Base-by-base conservation (phyloP, 2,329 filamentous ascomycete genomes). In the Ascochyta rabiei region DNA sequence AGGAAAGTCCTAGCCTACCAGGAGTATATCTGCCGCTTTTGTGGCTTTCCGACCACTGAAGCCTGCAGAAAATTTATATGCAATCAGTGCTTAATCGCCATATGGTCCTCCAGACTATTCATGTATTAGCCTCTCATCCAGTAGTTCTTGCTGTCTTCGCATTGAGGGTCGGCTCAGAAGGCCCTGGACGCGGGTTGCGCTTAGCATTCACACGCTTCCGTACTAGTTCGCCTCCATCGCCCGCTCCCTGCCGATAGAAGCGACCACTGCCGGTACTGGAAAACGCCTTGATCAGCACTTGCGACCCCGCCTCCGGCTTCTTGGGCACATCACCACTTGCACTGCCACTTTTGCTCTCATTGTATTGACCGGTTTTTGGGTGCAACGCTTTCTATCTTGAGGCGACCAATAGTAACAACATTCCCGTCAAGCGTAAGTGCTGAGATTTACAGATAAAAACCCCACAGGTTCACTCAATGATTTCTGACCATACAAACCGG, bases 41-140 rank as follows among this genome's bases (percentile, higher is more conserved):
- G 45, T 40, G 45, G 45, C 45, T 48, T 38, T n/a, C 34, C 24
- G 8, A 26, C 19, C 13, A 42, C 37, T n/a, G 34, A 26, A 41
- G 15, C 12, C 28, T 18, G 19, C 12, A 12, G 34, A 24, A 10
- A 40, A 15, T 26, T 35, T 41, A n/a, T 6, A 35, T 40, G 37
- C 37, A 28, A 8, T 31, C 23, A 26, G 43, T 13, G 18, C 19
- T 39, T 19, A 10, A 2, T n/a, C 19, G 13, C 9, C 12, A 19
- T 10, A 21, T 21, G 18, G 8, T 16, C 12, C 8, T 24, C 10
- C 7, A 39, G 19, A 19, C 37, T 39, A 12, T 9, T 19, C 18
- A 24, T 19, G 3, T n/a, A 2, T 13, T 5, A n/a, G 15, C n/a
- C n/a, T 6, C 37, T 24, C 12, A 21, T 24, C 5, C 37, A n/a